Evolutionary conservation across 495 filamentous ascomycete species (phyloP), one percentile per base, ranked within the genome.

Genomic region (Xylaria sp.): DNA sequence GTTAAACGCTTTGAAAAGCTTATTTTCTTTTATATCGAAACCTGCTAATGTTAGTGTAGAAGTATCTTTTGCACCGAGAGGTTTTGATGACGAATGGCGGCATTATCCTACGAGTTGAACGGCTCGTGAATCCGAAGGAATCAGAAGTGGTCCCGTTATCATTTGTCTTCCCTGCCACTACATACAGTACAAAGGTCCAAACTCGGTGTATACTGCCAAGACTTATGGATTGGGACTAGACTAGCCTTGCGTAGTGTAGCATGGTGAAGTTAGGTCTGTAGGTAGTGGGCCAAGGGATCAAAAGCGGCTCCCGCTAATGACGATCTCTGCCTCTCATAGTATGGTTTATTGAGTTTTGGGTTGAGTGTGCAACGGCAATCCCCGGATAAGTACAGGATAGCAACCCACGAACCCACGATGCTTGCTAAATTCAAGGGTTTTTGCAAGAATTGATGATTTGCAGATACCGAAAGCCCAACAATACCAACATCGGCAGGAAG

Each of bases 301-400:
- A 29, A 67, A 67, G 48, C 64, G 48, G 43, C 64, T 67, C 48
- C 48, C 46, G 41, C 63, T 53, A 67, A 55, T 67, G 64, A 67
- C 19, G 64, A 67, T 67, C 64, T 29, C 64, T 65, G 35, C 44
- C 62, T 66, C 44, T 37, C 37, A 21, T 33, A 52, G 61, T 3
- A 46, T 40, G 24, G 43, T 63, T 29, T 31, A 33, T 41, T 44
- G 44, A 31, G 61, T 15, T 9, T 31, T 33, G 40, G 26, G 61
- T 40, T 63, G 11, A 63, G 64, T 19, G 33, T 59, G 69, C 61
- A 71, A 48, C 69, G 69, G 69, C 69, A 71, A 65, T 71, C 58
- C 69, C 61, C 61, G 69, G 50, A 46, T 58, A n/a, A 37, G 35
- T 0, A 58, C 50, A 66, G n/a, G n/a, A 66, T 59, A 48, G 37